Conservation (phyloP, 192 early-diverging fungal species). For the Allomyces javanicus region DNA sequence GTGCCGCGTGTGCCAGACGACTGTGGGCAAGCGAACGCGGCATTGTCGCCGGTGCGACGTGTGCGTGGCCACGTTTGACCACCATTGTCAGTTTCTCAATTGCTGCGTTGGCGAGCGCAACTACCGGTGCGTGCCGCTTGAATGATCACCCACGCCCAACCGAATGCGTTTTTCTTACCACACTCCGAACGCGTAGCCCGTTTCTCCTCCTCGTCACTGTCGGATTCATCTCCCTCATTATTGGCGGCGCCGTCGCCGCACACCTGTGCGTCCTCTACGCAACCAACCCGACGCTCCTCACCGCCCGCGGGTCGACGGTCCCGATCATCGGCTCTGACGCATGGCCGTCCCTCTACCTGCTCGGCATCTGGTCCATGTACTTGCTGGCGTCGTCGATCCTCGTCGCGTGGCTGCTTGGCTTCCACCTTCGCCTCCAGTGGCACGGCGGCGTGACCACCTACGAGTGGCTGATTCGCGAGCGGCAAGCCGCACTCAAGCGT, state of each 20-base stretch:
- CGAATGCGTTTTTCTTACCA: no score
- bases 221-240: neutral
- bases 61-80: neutral
- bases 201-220: neutral
- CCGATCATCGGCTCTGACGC: no score
- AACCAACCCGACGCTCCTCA: no score
- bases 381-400: no score
- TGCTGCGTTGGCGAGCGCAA: neutral
- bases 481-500: neutral
- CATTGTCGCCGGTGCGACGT: neutral
- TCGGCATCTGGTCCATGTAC: no score
- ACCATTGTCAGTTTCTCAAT: neutral
- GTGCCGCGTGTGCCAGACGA: neutral
- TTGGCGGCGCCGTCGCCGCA: no score
- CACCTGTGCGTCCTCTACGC: no score
- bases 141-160: no score
- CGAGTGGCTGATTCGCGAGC: neutral
- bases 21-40: neutral
- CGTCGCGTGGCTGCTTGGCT: no score
- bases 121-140: neutral
- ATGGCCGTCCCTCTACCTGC: no score
- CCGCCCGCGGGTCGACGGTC: no score
- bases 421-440: no score
- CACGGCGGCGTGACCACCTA: neutral
- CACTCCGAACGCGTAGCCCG: neutral